These are phyloP conservation scores for Penicillium steckii DNA, from an alignment of 495 filamentous ascomycete species.

Conservation along the genomic window DNA sequence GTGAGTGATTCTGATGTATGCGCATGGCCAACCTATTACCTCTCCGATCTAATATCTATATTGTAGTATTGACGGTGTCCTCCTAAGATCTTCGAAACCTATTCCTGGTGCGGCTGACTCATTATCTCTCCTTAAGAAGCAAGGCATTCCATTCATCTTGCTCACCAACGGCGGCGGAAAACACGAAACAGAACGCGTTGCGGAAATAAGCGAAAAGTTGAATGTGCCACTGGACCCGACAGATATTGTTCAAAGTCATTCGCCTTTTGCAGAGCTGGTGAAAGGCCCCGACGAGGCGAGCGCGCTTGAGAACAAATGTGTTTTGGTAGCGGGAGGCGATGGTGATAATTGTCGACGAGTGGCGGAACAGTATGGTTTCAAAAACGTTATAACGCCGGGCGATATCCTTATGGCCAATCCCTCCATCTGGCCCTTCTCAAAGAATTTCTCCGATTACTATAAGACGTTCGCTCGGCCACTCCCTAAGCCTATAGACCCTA, in stretches of 20 bases:
- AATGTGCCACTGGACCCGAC: conserved; percentile 57
- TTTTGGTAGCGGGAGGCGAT: conserved; percentile 82
- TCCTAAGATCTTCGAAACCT: conserved; percentile 78
- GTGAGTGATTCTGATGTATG: conserved; percentile 47
- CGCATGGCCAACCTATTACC: conserved; percentile 3
- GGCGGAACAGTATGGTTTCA: conserved; percentile 81
- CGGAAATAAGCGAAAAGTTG: conserved; percentile 64
- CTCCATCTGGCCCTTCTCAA: conserved; percentile 76
- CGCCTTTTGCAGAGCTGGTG: conserved; percentile 65
- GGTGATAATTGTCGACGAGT: conserved; percentile 72
- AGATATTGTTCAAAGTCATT: conserved; percentile 83
- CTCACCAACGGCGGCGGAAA: conserved; percentile 89
- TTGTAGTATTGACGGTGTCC: conserved; percentile 87
- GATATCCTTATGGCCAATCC: conserved; percentile 78
- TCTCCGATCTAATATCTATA: neutral
- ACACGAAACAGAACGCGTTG: conserved; percentile 67
- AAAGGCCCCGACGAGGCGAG: conserved; percentile 34
- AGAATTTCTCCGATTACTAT: conserved; percentile 60
- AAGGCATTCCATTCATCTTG: conserved; percentile 78
- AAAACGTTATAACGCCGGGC: conserved; percentile 76
- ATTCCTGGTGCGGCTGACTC: conserved; percentile 79
- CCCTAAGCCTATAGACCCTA: conserved; percentile 31
- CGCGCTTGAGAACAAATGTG: conserved; percentile 63
- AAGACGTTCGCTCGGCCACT: conserved; percentile 61
- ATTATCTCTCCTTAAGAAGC: conserved; percentile 66